Conservation (phyloP, 176 grass and related monocot species). For the Neostapfia colusana region DNA sequence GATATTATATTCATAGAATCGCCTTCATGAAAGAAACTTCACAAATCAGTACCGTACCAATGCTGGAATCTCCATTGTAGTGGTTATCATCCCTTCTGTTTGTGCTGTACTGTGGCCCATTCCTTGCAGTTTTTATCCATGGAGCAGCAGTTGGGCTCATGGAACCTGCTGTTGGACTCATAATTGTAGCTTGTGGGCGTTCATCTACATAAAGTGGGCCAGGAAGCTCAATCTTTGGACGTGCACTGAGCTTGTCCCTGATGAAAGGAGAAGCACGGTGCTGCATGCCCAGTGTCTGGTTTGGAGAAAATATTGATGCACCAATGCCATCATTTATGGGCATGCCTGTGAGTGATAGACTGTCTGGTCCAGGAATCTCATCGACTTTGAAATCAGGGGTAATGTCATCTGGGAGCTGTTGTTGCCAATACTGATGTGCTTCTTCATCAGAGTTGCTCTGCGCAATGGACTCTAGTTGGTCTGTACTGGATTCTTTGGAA, state of each 20-base stretch:
- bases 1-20: conserved; percentile 41
- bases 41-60: conserved; percentile 49
- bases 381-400: conserved; percentile 91
- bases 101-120: conserved; percentile 53
- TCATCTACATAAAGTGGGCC: conserved; percentile 43
- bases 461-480: conserved; percentile 50
- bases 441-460: conserved; percentile 85
- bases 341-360: conserved; percentile 66
- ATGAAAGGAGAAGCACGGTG: conserved; percentile 54
- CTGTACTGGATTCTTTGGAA: conserved; percentile 52
- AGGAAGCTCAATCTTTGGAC: conserved; percentile 51
- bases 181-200: conserved; percentile 41
- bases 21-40: conserved; percentile 41
- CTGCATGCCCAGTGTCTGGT: conserved; percentile 46
- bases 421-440: conserved; percentile 78
- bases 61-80: conserved; percentile 63
- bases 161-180: conserved; percentile 50
- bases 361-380: conserved; percentile 57
- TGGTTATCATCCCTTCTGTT: conserved; percentile 62
- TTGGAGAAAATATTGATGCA: conserved; percentile 62
- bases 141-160: conserved; percentile 57
- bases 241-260: conserved; percentile 40
- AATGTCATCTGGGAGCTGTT: conserved; percentile 90
- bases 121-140: conserved; percentile 60
- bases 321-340: conserved; percentile 68